Conservation (phyloP, 208 protist species). For the Leptomonas seymouri region DNA sequence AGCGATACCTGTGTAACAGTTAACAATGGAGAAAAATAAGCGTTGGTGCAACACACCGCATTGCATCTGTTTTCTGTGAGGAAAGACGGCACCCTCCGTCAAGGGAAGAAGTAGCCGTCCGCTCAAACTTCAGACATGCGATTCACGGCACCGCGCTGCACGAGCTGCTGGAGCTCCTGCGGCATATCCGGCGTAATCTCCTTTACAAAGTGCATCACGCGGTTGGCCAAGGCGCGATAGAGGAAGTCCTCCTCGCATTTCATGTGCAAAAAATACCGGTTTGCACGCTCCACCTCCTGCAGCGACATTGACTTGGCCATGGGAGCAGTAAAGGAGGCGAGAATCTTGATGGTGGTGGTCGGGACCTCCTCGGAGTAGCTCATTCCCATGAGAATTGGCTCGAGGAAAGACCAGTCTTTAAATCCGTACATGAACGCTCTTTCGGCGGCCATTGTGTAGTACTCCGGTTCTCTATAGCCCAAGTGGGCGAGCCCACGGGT, state of each 20-base stretch:
- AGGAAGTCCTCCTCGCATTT: slow-evolving; percentile 86
- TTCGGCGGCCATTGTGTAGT: slow-evolving; percentile 73
- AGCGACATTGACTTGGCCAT: slow-evolving; percentile 79
- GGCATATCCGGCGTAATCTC: slow-evolving; percentile 90
- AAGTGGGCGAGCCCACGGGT: slow-evolving; percentile 73
- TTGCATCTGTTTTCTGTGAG: no score
- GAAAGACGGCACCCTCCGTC: no score
- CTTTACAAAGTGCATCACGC: slow-evolving; percentile 89
- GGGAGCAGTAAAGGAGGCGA: slow-evolving; percentile 63
- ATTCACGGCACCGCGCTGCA: slow-evolving; percentile 76
- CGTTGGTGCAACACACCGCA: no score
- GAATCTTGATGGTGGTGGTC: slow-evolving; percentile 48
- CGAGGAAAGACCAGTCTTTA: slow-evolving; percentile 70
- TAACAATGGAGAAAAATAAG: no score
- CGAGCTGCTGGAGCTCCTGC: slow-evolving; percentile 76
- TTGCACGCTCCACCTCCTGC: slow-evolving; percentile 83
- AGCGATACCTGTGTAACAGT: no score
- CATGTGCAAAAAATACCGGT: slow-evolving; percentile 71
- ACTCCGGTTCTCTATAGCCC: slow-evolving; percentile 73
- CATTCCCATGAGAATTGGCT: slow-evolving; percentile 81
- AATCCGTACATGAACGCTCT: slow-evolving; percentile 78
- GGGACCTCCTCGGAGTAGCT: slow-evolving; percentile 48
- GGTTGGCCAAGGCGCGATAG: slow-evolving; percentile 71
- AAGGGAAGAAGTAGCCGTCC: no score
- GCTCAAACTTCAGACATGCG: slow-evolving; percentile 10